These are phyloP conservation scores for Rhizopogon rudus DNA, from an alignment of 768 basidiomycete species.

Conservation along the genomic window DNA sequence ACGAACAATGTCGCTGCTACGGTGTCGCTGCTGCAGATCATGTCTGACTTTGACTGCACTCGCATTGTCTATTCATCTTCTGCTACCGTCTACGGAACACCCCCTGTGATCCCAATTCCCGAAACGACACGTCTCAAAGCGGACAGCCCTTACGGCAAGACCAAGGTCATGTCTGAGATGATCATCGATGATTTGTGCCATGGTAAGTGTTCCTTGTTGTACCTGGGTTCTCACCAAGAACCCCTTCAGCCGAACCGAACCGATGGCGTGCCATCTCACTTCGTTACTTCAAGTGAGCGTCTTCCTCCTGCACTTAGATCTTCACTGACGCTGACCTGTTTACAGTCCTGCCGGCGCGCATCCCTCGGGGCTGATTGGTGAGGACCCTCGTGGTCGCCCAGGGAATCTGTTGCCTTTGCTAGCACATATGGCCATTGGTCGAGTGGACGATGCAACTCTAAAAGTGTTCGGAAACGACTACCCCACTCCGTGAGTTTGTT, in stretches of 20 bases:
- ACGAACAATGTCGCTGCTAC: constrained; percentile 91
- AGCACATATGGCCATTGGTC: constrained; percentile 91
- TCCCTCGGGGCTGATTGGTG: constrained; percentile 91
- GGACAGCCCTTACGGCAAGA: constrained; percentile 91
- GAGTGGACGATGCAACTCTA: constrained; percentile 60
- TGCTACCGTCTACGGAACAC: constrained; percentile 96
- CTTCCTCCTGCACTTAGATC: not conserved
- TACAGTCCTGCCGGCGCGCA: constrained; percentile 95
- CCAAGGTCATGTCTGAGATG: constrained; percentile 92
- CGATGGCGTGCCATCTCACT: constrained; percentile 82
- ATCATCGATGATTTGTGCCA: constrained; percentile 86
- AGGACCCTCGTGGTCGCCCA: constrained; percentile 93
- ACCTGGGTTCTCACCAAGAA: constrained; percentile 5
- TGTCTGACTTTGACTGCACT: constrained; percentile 79
- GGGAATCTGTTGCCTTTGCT: constrained; percentile 92
- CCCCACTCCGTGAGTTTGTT: constrained; percentile 70
- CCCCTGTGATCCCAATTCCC: constrained; percentile 88
- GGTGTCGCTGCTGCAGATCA: constrained; percentile 77
- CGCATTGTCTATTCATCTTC: constrained; percentile 96
- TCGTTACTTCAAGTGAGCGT: constrained; percentile 90
- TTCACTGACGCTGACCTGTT: not conserved
- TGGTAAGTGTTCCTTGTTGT: constrained; percentile 37
- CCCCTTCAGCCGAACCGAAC: constrained; percentile 52
- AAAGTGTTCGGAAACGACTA: constrained; percentile 98
- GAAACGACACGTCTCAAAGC: constrained; percentile 85